Conservation (phyloP, 306 rosid species). For the Dalbergia cultrata region DNA sequence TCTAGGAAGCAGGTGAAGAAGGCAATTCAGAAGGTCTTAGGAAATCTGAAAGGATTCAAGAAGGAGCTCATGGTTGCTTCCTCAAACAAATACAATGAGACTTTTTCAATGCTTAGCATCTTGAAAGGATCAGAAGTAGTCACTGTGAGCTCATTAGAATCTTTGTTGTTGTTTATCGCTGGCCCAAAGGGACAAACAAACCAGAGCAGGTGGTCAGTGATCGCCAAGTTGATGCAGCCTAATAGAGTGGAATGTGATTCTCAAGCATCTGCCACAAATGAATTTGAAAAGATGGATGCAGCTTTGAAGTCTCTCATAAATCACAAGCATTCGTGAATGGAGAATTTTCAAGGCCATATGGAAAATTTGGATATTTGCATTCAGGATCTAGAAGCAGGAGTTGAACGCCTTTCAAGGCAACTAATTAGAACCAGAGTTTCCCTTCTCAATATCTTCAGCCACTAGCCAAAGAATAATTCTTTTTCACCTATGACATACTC, state of each 20-base stretch:
- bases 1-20: conserved; percentile 36
- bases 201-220: conserved; percentile 29
- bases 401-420: conserved; percentile 41
- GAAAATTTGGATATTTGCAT: conserved; percentile 43
- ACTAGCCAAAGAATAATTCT: conserved; percentile 1
- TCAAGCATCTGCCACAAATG: conserved; percentile 15
- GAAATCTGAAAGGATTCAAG: conserved; percentile 41
- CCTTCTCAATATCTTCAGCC: conserved; percentile 52
- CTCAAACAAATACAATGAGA: conserved; percentile 5
- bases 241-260: conserved; percentile 37
- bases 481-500: conserved; percentile 14
- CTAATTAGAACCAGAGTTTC: conserved; percentile 45
- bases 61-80: conserved; percentile 28
- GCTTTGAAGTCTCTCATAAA: conserved; percentile 34
- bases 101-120: conserved; percentile 5
- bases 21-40: conserved; percentile 12
- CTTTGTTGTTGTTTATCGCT: conserved; percentile 35
- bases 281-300: conserved; percentile 42
- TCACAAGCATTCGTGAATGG: conserved; percentile 22
- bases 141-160: conserved; percentile 37
- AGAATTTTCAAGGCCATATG: conserved; percentile 21
- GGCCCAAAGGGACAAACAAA: conserved; percentile 27
- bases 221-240: conserved; percentile 44
- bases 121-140: conserved; percentile 47
- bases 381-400: conserved; percentile 42